phyloP scores from a whole-genome alignment of 371 early-diverging fungal species.

The Rhizopus microsporus region DNA sequence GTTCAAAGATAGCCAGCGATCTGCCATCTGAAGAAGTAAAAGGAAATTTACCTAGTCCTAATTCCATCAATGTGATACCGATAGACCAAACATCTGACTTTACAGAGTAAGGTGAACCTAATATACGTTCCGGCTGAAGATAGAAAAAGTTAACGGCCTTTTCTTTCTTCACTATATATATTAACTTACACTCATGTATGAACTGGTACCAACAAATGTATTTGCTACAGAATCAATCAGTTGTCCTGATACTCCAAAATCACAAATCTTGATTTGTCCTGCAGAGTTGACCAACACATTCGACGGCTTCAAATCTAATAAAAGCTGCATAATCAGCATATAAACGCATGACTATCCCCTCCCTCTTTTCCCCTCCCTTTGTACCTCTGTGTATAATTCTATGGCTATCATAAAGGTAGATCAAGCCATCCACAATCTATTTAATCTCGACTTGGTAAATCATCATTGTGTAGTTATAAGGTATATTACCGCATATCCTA shows the following conservation, averaged over 20 bases:
- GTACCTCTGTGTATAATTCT: conserved; percentile 78
- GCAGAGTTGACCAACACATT: conserved; percentile 71
- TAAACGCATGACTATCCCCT: background rate
- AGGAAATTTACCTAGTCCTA: conserved; percentile 85
- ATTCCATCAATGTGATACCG: conserved; percentile 85
- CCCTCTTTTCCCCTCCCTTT: background rate
- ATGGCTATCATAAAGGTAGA: conserved; percentile 73
- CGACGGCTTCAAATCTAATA: conserved; percentile 68
- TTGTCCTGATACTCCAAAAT: conserved; percentile 81
- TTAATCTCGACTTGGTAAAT: background rate
- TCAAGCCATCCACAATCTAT: conserved; percentile 66
- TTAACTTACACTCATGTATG: conserved; percentile 75
- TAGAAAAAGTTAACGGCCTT: background rate
- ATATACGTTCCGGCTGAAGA: conserved; percentile 85
- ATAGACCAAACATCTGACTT: conserved; percentile 91
- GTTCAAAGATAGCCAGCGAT: conserved; percentile 78
- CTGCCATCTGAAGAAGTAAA: conserved; percentile 68
- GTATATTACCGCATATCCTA: conserved; percentile 60
- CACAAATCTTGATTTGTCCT: conserved; percentile 81
- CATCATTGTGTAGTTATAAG: background rate
- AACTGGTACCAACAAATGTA: conserved; percentile 81
- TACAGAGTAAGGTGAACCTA: conserved; percentile 80
- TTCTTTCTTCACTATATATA: background rate
- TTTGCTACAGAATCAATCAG: conserved; percentile 72
- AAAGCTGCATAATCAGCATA: background rate